phyloP scores from a whole-genome alignment of 345 rosid species.

The Ailanthus altissimus region DNA sequence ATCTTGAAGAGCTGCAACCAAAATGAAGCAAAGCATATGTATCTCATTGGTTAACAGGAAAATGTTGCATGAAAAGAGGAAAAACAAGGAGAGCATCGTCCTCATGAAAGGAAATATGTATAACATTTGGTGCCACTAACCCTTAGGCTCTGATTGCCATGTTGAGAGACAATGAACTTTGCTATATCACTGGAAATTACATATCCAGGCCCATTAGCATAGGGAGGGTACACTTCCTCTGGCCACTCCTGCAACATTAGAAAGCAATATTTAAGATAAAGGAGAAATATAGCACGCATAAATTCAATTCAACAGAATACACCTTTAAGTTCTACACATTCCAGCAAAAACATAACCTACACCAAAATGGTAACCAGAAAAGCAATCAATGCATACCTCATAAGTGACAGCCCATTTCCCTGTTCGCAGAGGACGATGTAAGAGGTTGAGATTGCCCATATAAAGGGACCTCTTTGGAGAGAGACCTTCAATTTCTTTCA shows the following conservation, averaged over 20 bases:
- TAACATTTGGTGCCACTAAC: conserved; percentile 39
- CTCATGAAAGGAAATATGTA: background rate
- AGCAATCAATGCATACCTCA: conserved; percentile 59
- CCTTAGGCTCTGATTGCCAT: conserved; percentile 62
- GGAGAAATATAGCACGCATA: background rate
- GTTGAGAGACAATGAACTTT: conserved; percentile 58
- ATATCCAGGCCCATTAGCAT: conserved; percentile 94
- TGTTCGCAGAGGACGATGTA: conserved; percentile 87
- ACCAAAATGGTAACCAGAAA: background rate
- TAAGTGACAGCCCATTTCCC: conserved; percentile 97
- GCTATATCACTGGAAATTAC: conserved; percentile 77
- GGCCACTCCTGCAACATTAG: conserved; percentile 91
- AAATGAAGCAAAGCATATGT: background rate
- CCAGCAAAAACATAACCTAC: background rate
- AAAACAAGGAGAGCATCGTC: background rate
- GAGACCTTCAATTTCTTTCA: conserved; percentile 73
- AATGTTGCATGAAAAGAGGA: background rate
- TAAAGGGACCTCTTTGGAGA: conserved; percentile 68
- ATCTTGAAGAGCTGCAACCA: conserved; percentile 82
- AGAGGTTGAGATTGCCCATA: conserved; percentile 95
- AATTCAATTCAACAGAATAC: background rate
- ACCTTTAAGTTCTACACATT: background rate
- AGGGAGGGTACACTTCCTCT: conserved; percentile 85
- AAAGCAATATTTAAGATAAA: conserved; percentile 9
- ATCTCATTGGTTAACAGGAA: background rate